Evolutionary conservation across 129 eudicot species (phyloP).

Genomic region (Lonicera japonica): DNA sequence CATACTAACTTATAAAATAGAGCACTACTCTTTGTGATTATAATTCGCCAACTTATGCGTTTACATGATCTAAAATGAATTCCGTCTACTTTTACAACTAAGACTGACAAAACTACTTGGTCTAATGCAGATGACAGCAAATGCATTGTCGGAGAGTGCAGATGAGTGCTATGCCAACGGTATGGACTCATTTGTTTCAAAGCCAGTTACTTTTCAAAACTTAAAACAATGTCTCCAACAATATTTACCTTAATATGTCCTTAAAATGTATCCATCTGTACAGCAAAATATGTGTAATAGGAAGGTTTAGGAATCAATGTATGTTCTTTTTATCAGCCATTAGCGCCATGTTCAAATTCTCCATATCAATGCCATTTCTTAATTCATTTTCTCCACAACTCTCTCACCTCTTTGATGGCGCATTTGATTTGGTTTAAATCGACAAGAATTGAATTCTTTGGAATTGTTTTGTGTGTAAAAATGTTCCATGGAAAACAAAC

Average conservation of each 20-base stretch:
- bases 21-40: too few relatives aligned
- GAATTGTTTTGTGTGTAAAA: too few relatives aligned
- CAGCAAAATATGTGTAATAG: slow-evolving; percentile 55
- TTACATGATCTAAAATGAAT: too few relatives aligned
- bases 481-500: too few relatives aligned
- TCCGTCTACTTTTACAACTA: neutral
- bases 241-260: slow-evolving; percentile 35
- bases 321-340: slow-evolving; percentile 16
- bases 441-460: too few relatives aligned
- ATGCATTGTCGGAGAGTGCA: slow-evolving; percentile 88
- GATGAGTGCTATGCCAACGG: slow-evolving; percentile 91
- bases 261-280: slow-evolving; percentile 44
- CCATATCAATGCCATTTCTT: slow-evolving; percentile 1
- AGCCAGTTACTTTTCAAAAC: slow-evolving; percentile 75
- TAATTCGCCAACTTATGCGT: too few relatives aligned
- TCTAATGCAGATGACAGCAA: slow-evolving; percentile 85
- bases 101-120: slow-evolving; percentile 19
- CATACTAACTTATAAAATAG: too few relatives aligned
- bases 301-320: slow-evolving; percentile 83
- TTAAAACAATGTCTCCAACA: slow-evolving; percentile 71
- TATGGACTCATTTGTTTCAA: slow-evolving; percentile 92
- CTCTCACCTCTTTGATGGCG: neutral
- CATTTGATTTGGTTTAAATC: too few relatives aligned
- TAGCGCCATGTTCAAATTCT: neutral
- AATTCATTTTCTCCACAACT: slow-evolving; percentile 3